These are phyloP conservation scores for Penicillium canariense DNA, from an alignment of 495 filamentous ascomycete species.

Conservation along the genomic window DNA sequence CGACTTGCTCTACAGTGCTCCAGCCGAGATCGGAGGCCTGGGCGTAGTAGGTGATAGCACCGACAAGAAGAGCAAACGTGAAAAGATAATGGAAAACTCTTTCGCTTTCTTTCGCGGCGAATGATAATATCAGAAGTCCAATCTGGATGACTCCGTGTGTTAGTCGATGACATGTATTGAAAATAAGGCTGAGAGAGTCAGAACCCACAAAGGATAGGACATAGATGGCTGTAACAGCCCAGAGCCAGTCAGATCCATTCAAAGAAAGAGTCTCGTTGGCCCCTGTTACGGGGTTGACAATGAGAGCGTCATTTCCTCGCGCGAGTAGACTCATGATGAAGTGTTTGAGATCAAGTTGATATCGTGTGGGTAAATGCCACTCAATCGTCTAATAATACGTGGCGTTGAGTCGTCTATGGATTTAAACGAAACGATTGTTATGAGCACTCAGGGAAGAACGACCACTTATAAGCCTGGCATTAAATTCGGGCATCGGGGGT, in stretches of 20 bases:
- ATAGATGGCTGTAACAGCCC: conserved; percentile 45
- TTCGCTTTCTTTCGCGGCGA: conserved; percentile 49
- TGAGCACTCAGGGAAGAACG: too few species aligned
- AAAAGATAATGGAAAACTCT: conserved; percentile 72
- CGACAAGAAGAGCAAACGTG: conserved; percentile 56
- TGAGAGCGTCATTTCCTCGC: conserved; percentile 49
- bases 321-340: conserved; percentile 33
- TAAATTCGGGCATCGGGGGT: too few species aligned
- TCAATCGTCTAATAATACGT: too few species aligned
- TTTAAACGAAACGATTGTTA: too few species aligned
- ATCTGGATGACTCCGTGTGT: conserved; percentile 15
- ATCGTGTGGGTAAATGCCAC: too few species aligned
- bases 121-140: conserved; percentile 45
- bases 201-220: conserved; percentile 10
- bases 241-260: conserved; percentile 60
- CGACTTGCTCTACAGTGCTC: conserved; percentile 50
- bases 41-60: conserved; percentile 64
- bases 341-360: too few species aligned
- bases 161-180: background rate
- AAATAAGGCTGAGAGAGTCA: background rate
- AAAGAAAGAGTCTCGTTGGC: conserved; percentile 58
- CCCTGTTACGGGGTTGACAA: conserved; percentile 42
- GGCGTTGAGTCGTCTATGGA: too few species aligned
- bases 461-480: too few species aligned
- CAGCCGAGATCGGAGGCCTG: conserved; percentile 69